A percentile compares a stretch with the other conserved stretches of the same genome.
Conservation (phyloP, 139 green algal genomes). For the Medakamo hakoo region DNA sequence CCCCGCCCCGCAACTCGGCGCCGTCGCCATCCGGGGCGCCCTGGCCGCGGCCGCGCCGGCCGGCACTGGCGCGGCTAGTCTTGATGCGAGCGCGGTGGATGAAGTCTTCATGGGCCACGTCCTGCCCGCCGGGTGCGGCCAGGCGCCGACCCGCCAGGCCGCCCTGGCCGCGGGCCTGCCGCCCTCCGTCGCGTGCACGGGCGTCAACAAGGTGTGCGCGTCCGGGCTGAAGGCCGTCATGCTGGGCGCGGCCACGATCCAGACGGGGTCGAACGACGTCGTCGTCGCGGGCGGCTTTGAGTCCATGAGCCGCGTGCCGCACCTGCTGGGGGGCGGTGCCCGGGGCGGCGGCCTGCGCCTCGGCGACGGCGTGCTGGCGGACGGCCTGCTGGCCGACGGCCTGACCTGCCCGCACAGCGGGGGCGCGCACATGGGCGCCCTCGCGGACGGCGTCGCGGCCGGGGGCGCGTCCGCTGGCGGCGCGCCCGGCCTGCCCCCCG, state of each 20-base stretch:
- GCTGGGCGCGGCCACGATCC: constrained; percentile 58
- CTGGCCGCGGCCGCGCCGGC: constrained; percentile 36
- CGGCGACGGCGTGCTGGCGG: constrained; percentile 33
- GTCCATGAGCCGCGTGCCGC: constrained; percentile 74
- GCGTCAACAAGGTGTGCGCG: constrained; percentile 84
- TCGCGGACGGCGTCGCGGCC: constrained; percentile 13
- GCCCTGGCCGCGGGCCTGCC: constrained; percentile 57
- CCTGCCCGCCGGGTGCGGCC: constrained; percentile 47
- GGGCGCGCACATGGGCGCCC: constrained; percentile 73
- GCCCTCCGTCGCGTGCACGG: constrained; percentile 43
- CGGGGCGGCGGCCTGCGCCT: constrained; percentile 33
- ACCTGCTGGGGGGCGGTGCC: constrained; percentile 47
- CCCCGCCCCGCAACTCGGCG: constrained; percentile 55
- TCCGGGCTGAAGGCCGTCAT: constrained; percentile 77
- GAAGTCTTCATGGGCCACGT: constrained; percentile 85
- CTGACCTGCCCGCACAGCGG: constrained; percentile 65
- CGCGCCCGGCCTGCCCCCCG: no score
- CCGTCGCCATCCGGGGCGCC: constrained; percentile 55
- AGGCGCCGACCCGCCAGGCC: constrained; percentile 74
- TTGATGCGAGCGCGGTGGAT: constrained; percentile 34
- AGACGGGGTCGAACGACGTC: constrained; percentile 32
- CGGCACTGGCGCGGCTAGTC: no score
- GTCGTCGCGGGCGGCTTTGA: constrained; percentile 87
- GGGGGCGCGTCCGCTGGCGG: no score
- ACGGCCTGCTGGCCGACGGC: constrained; percentile 39